Evolutionary conservation across 2,329 filamentous ascomycete genomes (phyloP).

Genomic region (Aspergillus fumigatiaffinis): DNA sequence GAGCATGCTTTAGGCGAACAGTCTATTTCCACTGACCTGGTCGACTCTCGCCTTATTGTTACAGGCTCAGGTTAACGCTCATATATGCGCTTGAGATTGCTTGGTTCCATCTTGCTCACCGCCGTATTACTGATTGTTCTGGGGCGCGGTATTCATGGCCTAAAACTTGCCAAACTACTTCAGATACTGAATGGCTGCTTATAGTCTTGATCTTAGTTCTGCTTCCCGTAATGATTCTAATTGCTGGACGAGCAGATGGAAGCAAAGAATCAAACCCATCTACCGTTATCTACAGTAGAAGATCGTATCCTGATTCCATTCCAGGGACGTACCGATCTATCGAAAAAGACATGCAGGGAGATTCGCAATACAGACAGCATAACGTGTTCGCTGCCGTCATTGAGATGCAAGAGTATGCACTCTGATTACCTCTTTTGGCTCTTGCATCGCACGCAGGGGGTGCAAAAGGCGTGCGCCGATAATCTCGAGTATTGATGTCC

Average conservation of each 20-base stretch:
- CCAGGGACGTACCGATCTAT: neutral
- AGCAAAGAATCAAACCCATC: neutral
- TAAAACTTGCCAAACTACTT: too few relatives aligned
- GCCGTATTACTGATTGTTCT: too few relatives aligned
- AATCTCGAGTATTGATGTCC: neutral
- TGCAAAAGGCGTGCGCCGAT: neutral
- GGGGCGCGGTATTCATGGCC: too few relatives aligned
- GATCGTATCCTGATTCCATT: neutral
- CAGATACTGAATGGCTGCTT: too few relatives aligned
- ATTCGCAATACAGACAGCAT: neutral
- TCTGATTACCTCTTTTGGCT: neutral
- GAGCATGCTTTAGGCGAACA: neutral
- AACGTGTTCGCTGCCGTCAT: constrained; percentile 3
- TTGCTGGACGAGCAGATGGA: neutral
- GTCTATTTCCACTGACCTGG: neutral
- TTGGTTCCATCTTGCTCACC: too few relatives aligned
- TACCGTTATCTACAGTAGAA: neutral
- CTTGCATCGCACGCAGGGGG: neutral
- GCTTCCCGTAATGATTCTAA: neutral
- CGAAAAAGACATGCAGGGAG: neutral
- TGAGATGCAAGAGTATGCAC: neutral
- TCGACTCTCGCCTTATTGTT: neutral
- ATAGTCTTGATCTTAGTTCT: too few relatives aligned
- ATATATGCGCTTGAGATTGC: neutral
- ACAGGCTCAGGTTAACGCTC: neutral